Conservation (phyloP, 2,329 filamentous ascomycete species). For the Fusarium camptoceras region DNA sequence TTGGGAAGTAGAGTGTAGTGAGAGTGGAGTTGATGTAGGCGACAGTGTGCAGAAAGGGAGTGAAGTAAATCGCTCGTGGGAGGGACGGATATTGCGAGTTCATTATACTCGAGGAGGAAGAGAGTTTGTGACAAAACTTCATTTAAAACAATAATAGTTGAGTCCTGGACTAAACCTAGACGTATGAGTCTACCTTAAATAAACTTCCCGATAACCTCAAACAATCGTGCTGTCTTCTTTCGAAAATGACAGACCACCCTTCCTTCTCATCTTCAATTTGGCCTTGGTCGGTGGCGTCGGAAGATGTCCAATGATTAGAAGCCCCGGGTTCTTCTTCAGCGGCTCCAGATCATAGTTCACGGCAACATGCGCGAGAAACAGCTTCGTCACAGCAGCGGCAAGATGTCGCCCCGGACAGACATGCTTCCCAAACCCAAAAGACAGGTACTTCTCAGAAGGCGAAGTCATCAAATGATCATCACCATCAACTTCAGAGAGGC, state of each 20-base stretch:
- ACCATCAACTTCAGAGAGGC: no score
- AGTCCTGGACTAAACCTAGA: not conserved
- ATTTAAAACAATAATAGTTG: not conserved
- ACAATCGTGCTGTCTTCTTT: not conserved
- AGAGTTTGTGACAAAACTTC: no score
- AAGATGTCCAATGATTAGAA: not conserved
- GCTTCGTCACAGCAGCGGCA: not conserved
- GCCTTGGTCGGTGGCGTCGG: not conserved
- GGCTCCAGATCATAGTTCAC: not conserved
- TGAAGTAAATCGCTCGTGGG: no score
- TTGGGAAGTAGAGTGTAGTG: no score
- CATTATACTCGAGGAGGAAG: no score
- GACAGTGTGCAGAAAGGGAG: no score
- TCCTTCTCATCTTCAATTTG: not conserved
- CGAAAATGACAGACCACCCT: rapidly evolving
- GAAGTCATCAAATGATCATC: not conserved
- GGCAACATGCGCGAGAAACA: not conserved
- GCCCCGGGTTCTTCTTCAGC: rapidly evolving
- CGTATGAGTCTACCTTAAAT: no score
- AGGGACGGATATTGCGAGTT: no score
- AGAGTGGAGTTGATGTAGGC: no score
- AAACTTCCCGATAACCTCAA: no score
- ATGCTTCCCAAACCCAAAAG: not conserved
- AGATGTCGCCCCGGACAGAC: not conserved
- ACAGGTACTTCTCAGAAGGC: rapidly evolving